Evolutionary conservation across 306 rosid species (phyloP).

Genomic region (Ormosia emarginata): DNA sequence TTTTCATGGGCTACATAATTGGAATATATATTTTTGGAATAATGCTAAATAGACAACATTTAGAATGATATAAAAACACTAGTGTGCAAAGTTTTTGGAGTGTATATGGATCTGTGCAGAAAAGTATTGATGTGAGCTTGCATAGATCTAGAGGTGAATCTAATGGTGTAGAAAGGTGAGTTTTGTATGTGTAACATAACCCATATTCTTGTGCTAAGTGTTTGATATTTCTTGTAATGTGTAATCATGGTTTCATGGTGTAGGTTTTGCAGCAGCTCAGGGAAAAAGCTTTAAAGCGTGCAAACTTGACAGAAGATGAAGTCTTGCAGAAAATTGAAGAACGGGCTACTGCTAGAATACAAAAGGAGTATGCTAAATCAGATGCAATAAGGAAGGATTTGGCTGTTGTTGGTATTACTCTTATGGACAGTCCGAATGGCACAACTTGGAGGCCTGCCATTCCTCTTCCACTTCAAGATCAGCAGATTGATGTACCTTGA

Average conservation of each 20-base stretch:
- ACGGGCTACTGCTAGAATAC: conserved; percentile 65
- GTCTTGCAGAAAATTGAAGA: conserved; percentile 69
- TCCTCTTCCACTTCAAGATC: conserved; percentile 76
- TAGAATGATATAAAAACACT: background rate
- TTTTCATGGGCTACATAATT: background rate
- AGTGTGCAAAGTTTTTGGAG: background rate
- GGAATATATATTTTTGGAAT: background rate
- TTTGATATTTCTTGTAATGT: background rate
- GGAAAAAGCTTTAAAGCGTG: conserved; percentile 80
- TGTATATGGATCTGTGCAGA: background rate
- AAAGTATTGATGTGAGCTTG: background rate
- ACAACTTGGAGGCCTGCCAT: conserved; percentile 90
- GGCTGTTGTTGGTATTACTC: conserved; percentile 73
- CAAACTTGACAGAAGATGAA: conserved; percentile 67
- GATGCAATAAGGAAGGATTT: conserved; percentile 73
- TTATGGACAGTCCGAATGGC: conserved; percentile 87
- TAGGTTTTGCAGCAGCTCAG: conserved; percentile 78
- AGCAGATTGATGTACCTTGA: conserved; percentile 39
- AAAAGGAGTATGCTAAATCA: conserved; percentile 80
- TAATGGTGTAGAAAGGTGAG: background rate
- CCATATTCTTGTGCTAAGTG: background rate
- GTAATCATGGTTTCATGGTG: background rate
- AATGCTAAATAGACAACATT: background rate
- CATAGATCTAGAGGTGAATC: background rate
- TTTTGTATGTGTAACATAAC: background rate